Base-by-base conservation (phyloP, 768 basidiomycete genomes). In the Megacollybia marginata region DNA sequence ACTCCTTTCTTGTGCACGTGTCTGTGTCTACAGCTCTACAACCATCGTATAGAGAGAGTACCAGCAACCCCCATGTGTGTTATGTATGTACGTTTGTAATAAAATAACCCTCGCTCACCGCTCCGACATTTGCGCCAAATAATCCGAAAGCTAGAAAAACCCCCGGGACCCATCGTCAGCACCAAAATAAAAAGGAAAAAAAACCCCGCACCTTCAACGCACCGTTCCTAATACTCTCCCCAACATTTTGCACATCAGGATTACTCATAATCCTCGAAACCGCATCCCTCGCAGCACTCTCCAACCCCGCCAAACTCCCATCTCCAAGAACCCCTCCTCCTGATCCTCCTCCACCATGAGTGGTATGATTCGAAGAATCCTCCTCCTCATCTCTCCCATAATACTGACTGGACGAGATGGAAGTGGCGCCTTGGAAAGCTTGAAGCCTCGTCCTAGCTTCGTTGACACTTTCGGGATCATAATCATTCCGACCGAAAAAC, bases 331-430 rank as follows among this genome's bases (percentile, higher is more conserved):
- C 53, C 23, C 46, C 53, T 10, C 33, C 40, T 16, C 42, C 46
- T 16, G 28, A 31, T n/a, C n/a, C n/a, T n/a, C n/a, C n/a, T 42
- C 51, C 36, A 19, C 32, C 31, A 10, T 40, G 38, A 9, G 44
- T 3, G 5, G 18, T 7, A 15, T 15, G 20, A 36, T 62, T 67
- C 15, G 64, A 55, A 45, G 67, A 56, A 9, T 79, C 79, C n/a
- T 86, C 84, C 50, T 89, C 85, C 48, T 95, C 93, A 4, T 87
- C 83, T 13, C 93, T 78, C 2, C 95, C 96, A 66, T 96, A 98
- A 79, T 98, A 99, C 57, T 92, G 88, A 62, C 81, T 94, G 13
- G 92, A 95, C 1, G 92, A 95, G 60, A 98, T 97, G 32, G 91
- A 82, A 0, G 86, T 88, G 12, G 94, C 91, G 10, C 95, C 95